phyloP scores from a whole-genome alignment of 345 rosid genomes.

The Ceriops decandra region DNA sequence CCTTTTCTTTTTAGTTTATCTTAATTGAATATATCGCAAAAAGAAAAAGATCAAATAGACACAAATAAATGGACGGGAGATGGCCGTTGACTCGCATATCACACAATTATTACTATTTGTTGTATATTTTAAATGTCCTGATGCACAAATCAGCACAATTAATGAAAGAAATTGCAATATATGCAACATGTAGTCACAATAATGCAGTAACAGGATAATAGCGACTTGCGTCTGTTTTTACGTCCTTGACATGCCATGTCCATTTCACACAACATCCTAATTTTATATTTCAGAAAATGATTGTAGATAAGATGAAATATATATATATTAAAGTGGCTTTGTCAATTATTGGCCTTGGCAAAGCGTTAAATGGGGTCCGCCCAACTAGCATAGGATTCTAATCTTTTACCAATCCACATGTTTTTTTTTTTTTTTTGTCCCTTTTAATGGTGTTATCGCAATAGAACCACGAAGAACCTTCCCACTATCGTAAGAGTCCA shows the following conservation, averaged over 20 bases:
- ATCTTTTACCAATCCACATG: conserved; percentile 34
- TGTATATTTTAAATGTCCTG: no score
- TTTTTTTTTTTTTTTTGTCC: conserved; percentile 12
- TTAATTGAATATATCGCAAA: no score
- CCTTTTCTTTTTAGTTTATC: neutral
- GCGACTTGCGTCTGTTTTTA: no score
- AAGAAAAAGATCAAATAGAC: no score
- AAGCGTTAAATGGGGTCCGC: conserved; percentile 30
- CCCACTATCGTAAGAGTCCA: conserved; percentile 30
- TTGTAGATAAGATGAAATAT: neutral
- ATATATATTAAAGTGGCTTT: neutral
- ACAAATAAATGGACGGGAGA: no score
- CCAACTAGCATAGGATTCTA: conserved; percentile 53
- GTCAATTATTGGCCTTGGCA: conserved; percentile 38
- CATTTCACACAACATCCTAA: neutral
- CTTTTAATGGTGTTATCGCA: conserved; percentile 12
- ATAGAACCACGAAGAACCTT: conserved; percentile 28
- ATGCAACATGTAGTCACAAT: no score
- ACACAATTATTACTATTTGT: no score
- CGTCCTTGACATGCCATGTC: no score
- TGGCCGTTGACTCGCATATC: no score
- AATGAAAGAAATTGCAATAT: no score
- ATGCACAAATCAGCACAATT: no score
- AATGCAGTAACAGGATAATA: no score
- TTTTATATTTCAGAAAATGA: neutral